A percentile compares a stretch with the other conserved stretches of the same genome.
Evolutionary conservation across 768 basidiomycete species (phyloP).

Genomic region (Tricholomella constricta): DNA sequence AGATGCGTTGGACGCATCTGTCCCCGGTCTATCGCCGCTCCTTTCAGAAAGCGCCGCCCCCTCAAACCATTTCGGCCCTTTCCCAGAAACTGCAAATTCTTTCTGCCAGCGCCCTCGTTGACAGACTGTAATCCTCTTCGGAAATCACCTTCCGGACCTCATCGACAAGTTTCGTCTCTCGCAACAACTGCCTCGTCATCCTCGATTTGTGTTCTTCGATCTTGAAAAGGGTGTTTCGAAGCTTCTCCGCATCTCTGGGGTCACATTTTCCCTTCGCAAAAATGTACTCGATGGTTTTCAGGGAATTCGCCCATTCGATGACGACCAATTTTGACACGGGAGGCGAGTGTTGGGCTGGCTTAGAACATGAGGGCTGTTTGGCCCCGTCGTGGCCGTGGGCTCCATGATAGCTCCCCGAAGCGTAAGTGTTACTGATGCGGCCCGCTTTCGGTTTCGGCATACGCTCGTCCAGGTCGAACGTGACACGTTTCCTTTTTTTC

Average conservation of each 20-base stretch:
- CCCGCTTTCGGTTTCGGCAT: too few relatives aligned
- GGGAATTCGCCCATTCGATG: neutral
- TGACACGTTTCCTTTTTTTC: too few relatives aligned
- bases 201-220: conserved; percentile 9
- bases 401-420: neutral
- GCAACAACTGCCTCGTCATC: conserved; percentile 20
- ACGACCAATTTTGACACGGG: neutral
- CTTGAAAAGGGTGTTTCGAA: neutral
- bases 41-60: neutral
- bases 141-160: conserved; percentile 13
- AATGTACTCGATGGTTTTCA: neutral
- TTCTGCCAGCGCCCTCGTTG: neutral
- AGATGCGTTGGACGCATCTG: neutral
- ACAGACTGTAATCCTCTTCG: conserved; percentile 1
- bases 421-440: neutral
- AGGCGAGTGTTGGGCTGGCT: neutral
- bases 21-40: neutral
- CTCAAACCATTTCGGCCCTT: neutral
- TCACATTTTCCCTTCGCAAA: neutral
- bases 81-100: conserved; percentile 5
- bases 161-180: conserved; percentile 16
- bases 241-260: neutral
- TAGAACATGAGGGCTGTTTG: neutral
- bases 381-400: neutral
- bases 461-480: too few relatives aligned